These are phyloP conservation scores for Cutaneotrichosporon spelunceum DNA, from an alignment of 1,284 basidiomycete species.

Conservation along the genomic window DNA sequence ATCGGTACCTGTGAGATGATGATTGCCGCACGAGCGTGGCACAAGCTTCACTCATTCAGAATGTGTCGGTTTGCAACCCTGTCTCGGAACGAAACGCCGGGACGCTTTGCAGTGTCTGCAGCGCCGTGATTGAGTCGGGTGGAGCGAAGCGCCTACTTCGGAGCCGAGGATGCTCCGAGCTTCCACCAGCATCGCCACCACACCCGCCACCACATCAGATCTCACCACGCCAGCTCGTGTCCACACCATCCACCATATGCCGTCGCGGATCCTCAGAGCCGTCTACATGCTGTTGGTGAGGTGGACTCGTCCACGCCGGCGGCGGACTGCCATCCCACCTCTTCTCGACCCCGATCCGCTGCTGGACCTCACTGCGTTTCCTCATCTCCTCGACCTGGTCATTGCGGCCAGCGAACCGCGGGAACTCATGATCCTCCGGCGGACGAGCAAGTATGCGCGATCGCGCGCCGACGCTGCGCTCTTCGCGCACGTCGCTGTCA, in stretches of 20 bases:
- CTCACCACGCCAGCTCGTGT: not conserved
- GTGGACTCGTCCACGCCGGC: not conserved
- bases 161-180: not conserved
- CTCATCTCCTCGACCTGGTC: conserved; percentile 3
- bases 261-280: not conserved
- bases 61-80: not conserved
- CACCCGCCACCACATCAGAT: not conserved
- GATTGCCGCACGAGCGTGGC: too few species aligned
- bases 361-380: not conserved
- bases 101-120: not conserved
- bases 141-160: not conserved
- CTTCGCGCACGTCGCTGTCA: not conserved
- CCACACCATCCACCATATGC: not conserved
- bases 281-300: not conserved
- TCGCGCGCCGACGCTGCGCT: not conserved
- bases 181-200: not conserved
- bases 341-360: not conserved
- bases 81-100: not conserved
- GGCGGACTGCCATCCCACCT: not conserved
- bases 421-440: not conserved
- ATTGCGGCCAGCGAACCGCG: not conserved
- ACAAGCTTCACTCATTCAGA: not conserved
- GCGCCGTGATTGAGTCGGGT: not conserved
- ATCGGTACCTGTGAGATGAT: too few species aligned
- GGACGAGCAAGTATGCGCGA: not conserved